Evolutionary conservation across 805 yeast species (phyloP).

Genomic region (Monosporozyma aquatica): DNA sequence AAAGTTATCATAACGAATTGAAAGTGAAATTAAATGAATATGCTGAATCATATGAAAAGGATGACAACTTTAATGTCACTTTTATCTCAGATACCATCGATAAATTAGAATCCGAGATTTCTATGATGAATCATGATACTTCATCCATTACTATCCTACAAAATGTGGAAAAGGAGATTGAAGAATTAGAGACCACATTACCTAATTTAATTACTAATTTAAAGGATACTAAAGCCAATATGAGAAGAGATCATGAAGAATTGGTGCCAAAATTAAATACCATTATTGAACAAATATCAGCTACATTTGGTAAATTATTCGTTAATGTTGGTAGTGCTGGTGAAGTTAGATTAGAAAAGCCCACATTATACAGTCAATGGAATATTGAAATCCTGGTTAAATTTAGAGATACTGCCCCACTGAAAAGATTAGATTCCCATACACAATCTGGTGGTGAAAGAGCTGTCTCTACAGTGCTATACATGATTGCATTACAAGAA

Average conservation of each 20-base stretch:
- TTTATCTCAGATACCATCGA: slow-evolving; percentile 35
- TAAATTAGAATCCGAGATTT: slow-evolving; percentile 39
- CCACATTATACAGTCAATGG: slow-evolving; percentile 59
- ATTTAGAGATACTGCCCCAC: slow-evolving; percentile 68
- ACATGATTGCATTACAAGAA: slow-evolving; percentile 83
- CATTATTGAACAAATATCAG: slow-evolving; percentile 49
- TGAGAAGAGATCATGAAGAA: slow-evolving; percentile 31
- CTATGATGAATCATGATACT: slow-evolving; percentile 31
- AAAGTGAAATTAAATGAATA: slow-evolving; percentile 33
- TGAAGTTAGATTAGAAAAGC: slow-evolving; percentile 51
- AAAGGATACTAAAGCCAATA: slow-evolving; percentile 28
- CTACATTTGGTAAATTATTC: slow-evolving; percentile 58
- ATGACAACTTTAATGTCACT: slow-evolving; percentile 32
- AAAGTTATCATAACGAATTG: slow-evolving; percentile 33
- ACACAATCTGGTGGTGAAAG: slow-evolving; percentile 97
- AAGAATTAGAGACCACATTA: slow-evolving; percentile 13
- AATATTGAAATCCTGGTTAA: slow-evolving; percentile 72
- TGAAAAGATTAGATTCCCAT: slow-evolving; percentile 68
- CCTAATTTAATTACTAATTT: slow-evolving; percentile 19
- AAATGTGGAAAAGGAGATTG: slow-evolving; percentile 20
- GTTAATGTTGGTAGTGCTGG: slow-evolving; percentile 79
- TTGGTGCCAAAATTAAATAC: slow-evolving; percentile 59
- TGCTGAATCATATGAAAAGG: slow-evolving; percentile 33
- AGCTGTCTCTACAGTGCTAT: slow-evolving; percentile 88
- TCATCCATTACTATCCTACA: slow-evolving; percentile 32